Base-by-base conservation (phyloP, 2,329 filamentous ascomycete genomes). In the Ophiostoma novo-ulmi region DNA sequence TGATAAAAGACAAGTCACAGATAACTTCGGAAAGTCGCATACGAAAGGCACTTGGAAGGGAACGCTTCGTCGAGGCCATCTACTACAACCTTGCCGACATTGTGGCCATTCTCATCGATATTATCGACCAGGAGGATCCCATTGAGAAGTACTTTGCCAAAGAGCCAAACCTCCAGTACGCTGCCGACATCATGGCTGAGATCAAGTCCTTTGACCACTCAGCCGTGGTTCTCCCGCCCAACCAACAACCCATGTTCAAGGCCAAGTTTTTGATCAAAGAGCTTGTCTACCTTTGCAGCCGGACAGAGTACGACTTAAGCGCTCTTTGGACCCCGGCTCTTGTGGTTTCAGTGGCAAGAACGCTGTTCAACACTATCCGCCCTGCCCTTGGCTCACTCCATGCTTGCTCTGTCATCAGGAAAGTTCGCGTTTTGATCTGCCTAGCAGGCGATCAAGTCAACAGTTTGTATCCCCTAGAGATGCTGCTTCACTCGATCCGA, bases 191-290 rank as follows among this genome's bases (percentile, higher is more conserved):
- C 39, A 85, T 97, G 80, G 81, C 82, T 20, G 84, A 87, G 38
- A 97, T 99, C 76, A 89, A 88, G 74, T 79, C 78, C 3, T 88
- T 89, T 74, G 87, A 91, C 39, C 83, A 89, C 73, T 93, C 93
- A 0, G 81, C 82, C 1, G 84, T 86, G 38, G 80, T 82, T 14
- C 81, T 97, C 8, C 91, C 93, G 3, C 83, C 89, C 13, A 92
- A 90, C 70, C 93, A 97, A 75, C 94, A 98, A 76, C 95, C 95
- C 3, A 89, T 88, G 69, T 98, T 97, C 80, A 90, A 87, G 74
- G 89, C 90, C 38, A 93, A 89, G 74, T 91, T 90, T 75, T 83
- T 99, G 3, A 82, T 90, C 13, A 87, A 90, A 72, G 89, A 95
- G 76, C 84, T 98, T 31, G 85, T 91, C 17, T 88, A 93, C 71